Evolutionary conservation across 345 rosid genomes (phyloP), one percentile per base, ranked within the genome.

Genomic region (Eucalyptus leucophloia): DNA sequence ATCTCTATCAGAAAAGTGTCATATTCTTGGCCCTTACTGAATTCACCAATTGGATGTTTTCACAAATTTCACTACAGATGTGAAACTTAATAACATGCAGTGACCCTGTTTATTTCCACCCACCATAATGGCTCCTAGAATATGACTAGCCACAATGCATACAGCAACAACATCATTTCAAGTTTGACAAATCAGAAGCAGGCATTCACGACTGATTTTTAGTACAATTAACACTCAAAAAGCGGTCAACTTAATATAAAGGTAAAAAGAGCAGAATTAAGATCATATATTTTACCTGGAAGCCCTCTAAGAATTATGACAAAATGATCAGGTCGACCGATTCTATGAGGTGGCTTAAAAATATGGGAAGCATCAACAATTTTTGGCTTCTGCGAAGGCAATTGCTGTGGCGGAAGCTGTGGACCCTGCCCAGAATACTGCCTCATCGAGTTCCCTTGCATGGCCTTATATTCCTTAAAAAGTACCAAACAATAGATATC

Each of bases 241-340:
- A 42, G 45, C 19, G 2, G 11, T 51, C 81, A 60, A 19, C 80
- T 40, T 53, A 77, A 40, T 40, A 77, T 40, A 44, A 47, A 34
- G 77, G 53, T 60, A 88, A n/a, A 65, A 51, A 62, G 40, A 47
- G 49, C 24, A 80, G 26, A 86, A 40, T 81, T 65, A 89, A 83
- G 86, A 89, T 19, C 9, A 88, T 40, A 32, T 60, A 72, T 44
- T 21, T 44, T 90, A 96, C 99, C 99, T 87, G 99, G 99, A 89
- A 98, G 96, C 56, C 99, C 99, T 47, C 98, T 96, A 81, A 98
- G 98, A 67, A 98, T 95, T 87, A 98, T 92, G 81, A 95, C 99
- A 93, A 98, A 92, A 92, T 95, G 96, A 92, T 95, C 97, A 60
- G 97, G 99, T n/a, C 97, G 98, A 51, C 93, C 58, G 11, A 94